Percentiles rank a stretch among this genome's conserved stretches.
These are phyloP conservation scores for Homolaphlyctis polyrhiza DNA, from an alignment of 371 early-diverging fungal genomes.

Conservation along the genomic window DNA sequence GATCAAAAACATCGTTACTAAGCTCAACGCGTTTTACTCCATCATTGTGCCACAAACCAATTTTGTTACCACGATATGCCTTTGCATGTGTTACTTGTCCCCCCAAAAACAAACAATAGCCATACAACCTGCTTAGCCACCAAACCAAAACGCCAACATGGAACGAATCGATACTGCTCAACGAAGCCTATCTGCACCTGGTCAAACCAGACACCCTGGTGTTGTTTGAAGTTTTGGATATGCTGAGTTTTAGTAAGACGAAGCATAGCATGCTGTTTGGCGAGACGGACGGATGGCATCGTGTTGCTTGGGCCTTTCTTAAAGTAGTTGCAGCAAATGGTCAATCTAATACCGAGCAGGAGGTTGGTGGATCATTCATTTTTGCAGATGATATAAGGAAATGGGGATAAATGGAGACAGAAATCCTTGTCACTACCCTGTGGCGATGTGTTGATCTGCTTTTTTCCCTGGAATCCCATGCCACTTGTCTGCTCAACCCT, in stretches of 20 bases:
- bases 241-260: conserved; percentile 13
- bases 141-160: conserved; percentile 31
- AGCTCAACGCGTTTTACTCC: too few species aligned
- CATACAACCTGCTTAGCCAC: conserved; percentile 27
- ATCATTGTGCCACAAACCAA: too few species aligned
- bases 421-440: too few species aligned
- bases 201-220: conserved; percentile 15
- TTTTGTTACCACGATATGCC: neutral
- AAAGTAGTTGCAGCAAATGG: conserved; percentile 22
- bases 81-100: conserved; percentile 1
- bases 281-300: conserved; percentile 30
- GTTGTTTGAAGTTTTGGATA: conserved; percentile 40
- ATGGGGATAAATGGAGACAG: too few species aligned
- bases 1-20: neutral
- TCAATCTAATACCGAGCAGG: conserved; percentile 20
- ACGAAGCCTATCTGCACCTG: conserved; percentile 31
- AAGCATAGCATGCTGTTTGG: neutral
- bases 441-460: too few species aligned
- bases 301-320: conserved; percentile 41
- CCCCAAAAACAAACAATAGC: conserved; percentile 13
- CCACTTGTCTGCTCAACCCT: too few species aligned
- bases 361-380: too few species aligned
- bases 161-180: conserved; percentile 33
- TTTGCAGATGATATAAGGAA: too few species aligned
- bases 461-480: neutral